Evolutionary conservation across 2,329 filamentous ascomycete genomes (phyloP).

Genomic region (Sordariomycetes sp.): DNA sequence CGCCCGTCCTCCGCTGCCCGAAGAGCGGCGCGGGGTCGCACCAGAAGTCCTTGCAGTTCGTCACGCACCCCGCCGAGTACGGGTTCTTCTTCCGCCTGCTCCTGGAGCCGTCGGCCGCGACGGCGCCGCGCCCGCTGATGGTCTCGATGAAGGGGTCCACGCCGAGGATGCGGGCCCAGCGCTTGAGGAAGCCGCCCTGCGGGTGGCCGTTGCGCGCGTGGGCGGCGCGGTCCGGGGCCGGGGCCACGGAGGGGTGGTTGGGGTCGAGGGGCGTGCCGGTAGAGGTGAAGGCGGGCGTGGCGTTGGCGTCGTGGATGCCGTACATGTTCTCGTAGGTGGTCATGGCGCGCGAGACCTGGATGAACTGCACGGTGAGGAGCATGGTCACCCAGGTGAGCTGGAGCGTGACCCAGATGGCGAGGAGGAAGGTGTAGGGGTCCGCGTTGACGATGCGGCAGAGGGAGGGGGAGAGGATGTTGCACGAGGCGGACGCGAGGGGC

Average conservation of each 20-base stretch:
- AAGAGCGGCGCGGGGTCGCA: conserved; percentile 80
- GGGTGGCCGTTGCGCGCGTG: conserved; percentile 27
- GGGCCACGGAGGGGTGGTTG: conserved; percentile 52
- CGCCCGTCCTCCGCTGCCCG: conserved; percentile 60
- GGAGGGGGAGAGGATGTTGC: conserved; percentile 63
- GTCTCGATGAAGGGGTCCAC: conserved; percentile 92
- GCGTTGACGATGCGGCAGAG: conserved; percentile 70
- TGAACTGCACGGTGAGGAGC: conserved; percentile 85
- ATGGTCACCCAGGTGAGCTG: conserved; percentile 97
- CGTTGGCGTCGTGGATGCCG: conserved; percentile 53
- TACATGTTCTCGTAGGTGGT: conserved; percentile 98
- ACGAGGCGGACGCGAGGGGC: conserved; percentile 41
- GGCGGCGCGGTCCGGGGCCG: conserved; percentile 25
- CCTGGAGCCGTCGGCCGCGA: conserved; percentile 28
- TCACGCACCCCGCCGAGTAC: conserved; percentile 71
- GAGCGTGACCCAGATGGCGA: conserved; percentile 68
- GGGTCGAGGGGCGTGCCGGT: conserved; percentile 63
- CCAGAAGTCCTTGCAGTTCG: conserved; percentile 96
- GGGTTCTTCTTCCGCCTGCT: conserved; percentile 60
- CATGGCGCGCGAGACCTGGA: conserved; percentile 85
- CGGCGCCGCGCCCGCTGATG: conserved; percentile 71
- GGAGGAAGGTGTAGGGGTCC: conserved; percentile 74
- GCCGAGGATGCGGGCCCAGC: conserved; percentile 77
- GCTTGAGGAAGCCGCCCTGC: conserved; percentile 57
- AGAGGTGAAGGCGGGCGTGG: conserved; percentile 68